phyloP scores from a whole-genome alignment of 768 basidiomycete species.

The Suillus occidentalis region DNA sequence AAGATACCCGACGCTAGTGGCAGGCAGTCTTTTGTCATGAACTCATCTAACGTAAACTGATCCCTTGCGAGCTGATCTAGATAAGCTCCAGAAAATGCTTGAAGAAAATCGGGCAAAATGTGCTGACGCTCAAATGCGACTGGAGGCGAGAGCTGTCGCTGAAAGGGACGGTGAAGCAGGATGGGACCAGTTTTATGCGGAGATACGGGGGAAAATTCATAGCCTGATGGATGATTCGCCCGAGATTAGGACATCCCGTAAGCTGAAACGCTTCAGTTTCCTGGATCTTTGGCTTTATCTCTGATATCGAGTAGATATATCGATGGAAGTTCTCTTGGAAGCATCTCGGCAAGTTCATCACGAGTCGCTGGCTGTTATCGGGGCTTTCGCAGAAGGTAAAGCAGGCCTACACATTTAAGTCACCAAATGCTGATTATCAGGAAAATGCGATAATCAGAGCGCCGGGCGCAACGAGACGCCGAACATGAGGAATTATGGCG shows the following conservation, averaged over 20 bases:
- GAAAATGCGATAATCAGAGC: slow-evolving; percentile 13
- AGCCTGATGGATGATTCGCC: background rate
- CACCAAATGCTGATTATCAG: slow-evolving; percentile 8
- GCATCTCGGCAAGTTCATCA: slow-evolving; percentile 5
- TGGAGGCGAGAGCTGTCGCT: background rate
- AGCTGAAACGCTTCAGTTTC: background rate
- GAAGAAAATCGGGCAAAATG: slow-evolving; percentile 4
- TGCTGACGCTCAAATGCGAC: slow-evolving; percentile 1
- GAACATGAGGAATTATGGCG: slow-evolving; percentile 1
- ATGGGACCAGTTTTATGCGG: background rate
- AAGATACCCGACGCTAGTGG: background rate
- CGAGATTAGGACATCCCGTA: slow-evolving; percentile 1
- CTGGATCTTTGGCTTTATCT: background rate
- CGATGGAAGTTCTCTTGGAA: slow-evolving; percentile 9
- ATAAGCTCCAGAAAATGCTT: slow-evolving; percentile 6
- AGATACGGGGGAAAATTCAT: slow-evolving; percentile 1
- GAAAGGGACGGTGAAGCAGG: background rate
- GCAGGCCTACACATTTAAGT: background rate
- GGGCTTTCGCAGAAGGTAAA: slow-evolving; percentile 6
- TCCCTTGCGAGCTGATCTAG: background rate
- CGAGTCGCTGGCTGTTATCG: slow-evolving; percentile 10
- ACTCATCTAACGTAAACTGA: background rate
- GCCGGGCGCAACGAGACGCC: background rate
- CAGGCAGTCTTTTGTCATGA: background rate
- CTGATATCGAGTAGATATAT: background rate